Conservation (phyloP, 2,329 filamentous ascomycete genomes). For the Phialocephala subalpina region DNA sequence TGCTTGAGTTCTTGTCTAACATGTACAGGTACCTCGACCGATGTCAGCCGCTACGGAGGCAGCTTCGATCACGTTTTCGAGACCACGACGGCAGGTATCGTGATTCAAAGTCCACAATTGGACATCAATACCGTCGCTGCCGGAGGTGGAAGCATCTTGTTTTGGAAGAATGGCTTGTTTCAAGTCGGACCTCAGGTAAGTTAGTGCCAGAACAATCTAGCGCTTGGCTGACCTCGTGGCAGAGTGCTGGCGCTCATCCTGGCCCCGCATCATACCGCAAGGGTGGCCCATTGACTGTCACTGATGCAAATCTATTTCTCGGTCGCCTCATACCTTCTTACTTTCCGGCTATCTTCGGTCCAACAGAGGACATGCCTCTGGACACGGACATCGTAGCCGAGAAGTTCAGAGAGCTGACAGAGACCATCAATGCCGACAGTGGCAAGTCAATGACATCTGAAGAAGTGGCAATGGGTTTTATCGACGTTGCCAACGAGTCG, state of each 20-base stretch:
- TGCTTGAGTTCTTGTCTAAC: not conserved
- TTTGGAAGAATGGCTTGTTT: constrained; percentile 74
- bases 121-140: constrained; percentile 72
- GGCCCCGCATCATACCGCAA: constrained; percentile 67
- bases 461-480: constrained; percentile 64
- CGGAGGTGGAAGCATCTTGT: constrained; percentile 58
- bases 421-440: constrained; percentile 77
- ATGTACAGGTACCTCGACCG: constrained; percentile 65
- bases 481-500: constrained; percentile 87
- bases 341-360: constrained; percentile 71
- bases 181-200: constrained; percentile 68
- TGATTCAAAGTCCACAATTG: constrained; percentile 79
- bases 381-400: constrained; percentile 77
- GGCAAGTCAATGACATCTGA: constrained; percentile 74
- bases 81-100: constrained; percentile 78
- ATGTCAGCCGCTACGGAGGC: constrained; percentile 71
- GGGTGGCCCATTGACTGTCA: constrained; percentile 77
- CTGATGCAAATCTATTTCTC: constrained; percentile 86
- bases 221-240: not conserved
- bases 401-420: constrained; percentile 77
- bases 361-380: constrained; percentile 57
- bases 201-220: constrained; percentile 1
- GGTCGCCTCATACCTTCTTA: constrained; percentile 85
- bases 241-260: constrained; percentile 41
- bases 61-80: constrained; percentile 77